Base-by-base conservation (phyloP, 2,329 filamentous ascomycete genomes). In the Xylaria sp. region DNA sequence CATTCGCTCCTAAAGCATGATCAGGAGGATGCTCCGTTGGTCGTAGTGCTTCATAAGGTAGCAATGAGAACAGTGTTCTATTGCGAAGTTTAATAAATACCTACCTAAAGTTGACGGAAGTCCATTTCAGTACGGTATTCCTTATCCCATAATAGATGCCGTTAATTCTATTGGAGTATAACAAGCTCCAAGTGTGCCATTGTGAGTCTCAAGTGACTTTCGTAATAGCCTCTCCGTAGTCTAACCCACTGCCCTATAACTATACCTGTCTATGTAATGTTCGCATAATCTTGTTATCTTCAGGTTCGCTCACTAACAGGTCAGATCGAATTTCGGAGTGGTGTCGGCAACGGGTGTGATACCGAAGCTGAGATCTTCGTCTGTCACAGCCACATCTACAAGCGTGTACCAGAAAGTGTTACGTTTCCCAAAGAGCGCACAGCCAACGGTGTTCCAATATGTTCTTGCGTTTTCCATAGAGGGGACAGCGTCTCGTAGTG, bases 341-440 rank as follows among this genome's bases (percentile, higher is more conserved):
- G 56, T 66, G 33, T 59, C 70, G 5, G 64, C 66, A 31, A 69
- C 61, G 23, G 75, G 74, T 1, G 76, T 77, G 28, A 78, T 59
- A 11, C 63, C 72, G 44, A 77, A 77, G 20, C 74, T 76, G 31
- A 78, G 72, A 23, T 76, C 72, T 3, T 69, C 42, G 59, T 75
- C 81, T 49, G 79, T 79, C 40, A 77, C 79, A 65, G 78, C 79
- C 38, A 81, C 82, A 72, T 89, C 86, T 70, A 86, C 82, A n/a
- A 88, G 80, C 28, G 83, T 85, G 75, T 85, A 86, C 83, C 86
- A 88, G 79, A 84, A 88, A 33, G 83, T 82, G 62, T 79, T 80
- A 58, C 78, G 78, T 31, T 73, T 66, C n/a, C 74, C 73, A 58
- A 78, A 77, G 6, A 77, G 68, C 23, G 72, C 67, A 59, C 76